Evolutionary conservation across 176 grass and related monocot genomes (phyloP), one percentile per base, ranked within the genome.

Genomic region (Phyllostachys edulis): DNA sequence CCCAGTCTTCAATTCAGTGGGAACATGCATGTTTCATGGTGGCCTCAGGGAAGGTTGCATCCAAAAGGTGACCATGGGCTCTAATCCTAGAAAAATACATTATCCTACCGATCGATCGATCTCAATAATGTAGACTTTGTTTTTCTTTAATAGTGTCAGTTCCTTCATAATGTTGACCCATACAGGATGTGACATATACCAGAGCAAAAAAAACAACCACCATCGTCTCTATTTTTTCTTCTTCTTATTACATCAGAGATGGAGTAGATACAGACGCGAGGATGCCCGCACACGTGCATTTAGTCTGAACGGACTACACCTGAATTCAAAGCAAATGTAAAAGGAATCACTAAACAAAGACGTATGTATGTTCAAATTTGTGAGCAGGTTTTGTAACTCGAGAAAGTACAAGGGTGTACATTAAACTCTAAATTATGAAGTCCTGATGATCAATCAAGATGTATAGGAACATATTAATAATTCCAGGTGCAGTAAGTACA

Each of bases 181-280:
- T 84, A 29, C 42, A 18, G 72, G 71, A 73, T 73, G 80, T 50
- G 69, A 83, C 68, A 7, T 45, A 50, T 63, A 50, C 63, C 78
- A 23, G 16, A 79, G 14, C 42, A 49, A 65, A 65, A 79, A 12
- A 21, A 20, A 16, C 23, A 12, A 34, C 11, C 26, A 32, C 3
- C 1, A 56, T 21, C 32, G 32, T 34, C 32, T 34, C 32, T 34
- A 29, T 34, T 34, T 34, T 2, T 34, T 34, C 32, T 34, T 34
- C 32, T 34, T 34, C 32, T 34, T 52, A 45, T 21, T 21, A 7
- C 52, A 3, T 56, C 18, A 9, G 18, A 9, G 18, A 56, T 7
- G 15, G 41, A 42, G 7, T 45, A 16, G 4, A 50, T 16, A 16
- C 3, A 50, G 4, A 50, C 14, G 8, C 8, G 11, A 42, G 41